Evolutionary conservation across 306 rosid species (phyloP), one percentile per base, ranked within the genome.

Genomic region (Casuarina glauca): DNA sequence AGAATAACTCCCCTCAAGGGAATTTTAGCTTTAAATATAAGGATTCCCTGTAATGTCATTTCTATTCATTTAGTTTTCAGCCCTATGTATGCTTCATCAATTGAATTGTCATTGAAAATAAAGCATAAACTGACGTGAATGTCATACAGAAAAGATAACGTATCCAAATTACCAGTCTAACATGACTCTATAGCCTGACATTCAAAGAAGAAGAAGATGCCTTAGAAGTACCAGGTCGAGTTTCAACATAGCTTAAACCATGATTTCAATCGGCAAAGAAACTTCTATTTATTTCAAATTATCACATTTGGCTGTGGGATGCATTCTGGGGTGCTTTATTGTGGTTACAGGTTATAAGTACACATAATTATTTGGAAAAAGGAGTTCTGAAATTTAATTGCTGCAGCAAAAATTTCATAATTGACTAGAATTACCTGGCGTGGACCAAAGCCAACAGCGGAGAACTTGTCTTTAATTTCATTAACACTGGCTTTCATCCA

Each of bases 391-490:
- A 72, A 36, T 70, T 52, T 69, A 72, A 58, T 62, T 68, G 77
- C 35, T 76, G 46, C 52, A 79, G 36, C 48, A 78, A 64, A 52
- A 66, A 72, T 51, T 72, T 66, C 79, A 45, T 44, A 20, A 38
- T 7, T 69, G 15, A 38, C 79, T 64, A 51, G 55, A 7, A 39
- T 26, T 87, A 91, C 99, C 97, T 93, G 97, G 57, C 97, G 96
- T 72, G 99, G 99, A 57, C 99, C 99, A 41, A 93, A 77, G 81
- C 99, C 99, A 71, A 93, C 74, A n/a, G 96, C 89, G 60, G 88
- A 61, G 81, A 95, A 95, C 82, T 93, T 95, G 75, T 93, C 93
- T 81, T 95, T 93, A 90, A 93, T 89, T 86, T 91, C 97, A 85
- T 93, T 73, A 12, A 95, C 97, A 75, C 86, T 95, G 41, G 91